Conservation (phyloP, 768 basidiomycete genomes). For the Chalciporus chontae region DNA sequence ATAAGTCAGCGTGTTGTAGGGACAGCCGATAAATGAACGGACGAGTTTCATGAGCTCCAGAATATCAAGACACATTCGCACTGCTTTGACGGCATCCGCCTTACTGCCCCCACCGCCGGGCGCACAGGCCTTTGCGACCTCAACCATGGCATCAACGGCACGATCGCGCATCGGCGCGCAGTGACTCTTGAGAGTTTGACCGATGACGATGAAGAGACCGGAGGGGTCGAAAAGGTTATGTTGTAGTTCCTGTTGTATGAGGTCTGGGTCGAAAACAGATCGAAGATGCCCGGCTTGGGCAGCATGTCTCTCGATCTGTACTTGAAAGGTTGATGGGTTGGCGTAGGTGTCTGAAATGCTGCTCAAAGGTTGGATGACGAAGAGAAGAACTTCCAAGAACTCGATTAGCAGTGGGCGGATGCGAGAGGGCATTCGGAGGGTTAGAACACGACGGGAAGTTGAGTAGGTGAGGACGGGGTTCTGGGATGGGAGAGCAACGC, state of each 20-base stretch:
- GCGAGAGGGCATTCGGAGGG: slow-evolving; percentile 68
- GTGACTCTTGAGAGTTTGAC: slow-evolving; percentile 79
- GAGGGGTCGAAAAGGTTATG: slow-evolving; percentile 76
- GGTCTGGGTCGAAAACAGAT: slow-evolving; percentile 74
- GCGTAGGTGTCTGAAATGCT: slow-evolving; percentile 57
- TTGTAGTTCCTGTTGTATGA: slow-evolving; percentile 79
- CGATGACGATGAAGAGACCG: slow-evolving; percentile 74
- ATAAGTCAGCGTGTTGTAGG: slow-evolving; percentile 18
- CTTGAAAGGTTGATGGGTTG: slow-evolving; percentile 54
- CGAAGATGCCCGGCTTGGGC: slow-evolving; percentile 65
- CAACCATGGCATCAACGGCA: slow-evolving; percentile 80
- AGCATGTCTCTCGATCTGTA: slow-evolving; percentile 60
- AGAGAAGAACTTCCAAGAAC: slow-evolving; percentile 75
- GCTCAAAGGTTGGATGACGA: slow-evolving; percentile 81
- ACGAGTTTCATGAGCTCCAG: slow-evolving; percentile 95
- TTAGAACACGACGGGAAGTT: slow-evolving; percentile 45
- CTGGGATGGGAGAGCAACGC: slow-evolving; percentile 38
- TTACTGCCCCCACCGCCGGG: slow-evolving; percentile 53
- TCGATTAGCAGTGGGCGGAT: slow-evolving; percentile 67
- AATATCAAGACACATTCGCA: slow-evolving; percentile 84
- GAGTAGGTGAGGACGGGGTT: slow-evolving; percentile 43
- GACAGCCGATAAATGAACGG: slow-evolving; percentile 32
- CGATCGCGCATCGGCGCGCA: slow-evolving; percentile 92
- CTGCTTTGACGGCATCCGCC: slow-evolving; percentile 65
- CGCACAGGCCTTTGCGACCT: slow-evolving; percentile 56